A percentile compares a stretch with the other conserved stretches of the same genome.
Conservation (phyloP, 1,139 yeast genomes). For the Lodderomyces beijingensis region DNA sequence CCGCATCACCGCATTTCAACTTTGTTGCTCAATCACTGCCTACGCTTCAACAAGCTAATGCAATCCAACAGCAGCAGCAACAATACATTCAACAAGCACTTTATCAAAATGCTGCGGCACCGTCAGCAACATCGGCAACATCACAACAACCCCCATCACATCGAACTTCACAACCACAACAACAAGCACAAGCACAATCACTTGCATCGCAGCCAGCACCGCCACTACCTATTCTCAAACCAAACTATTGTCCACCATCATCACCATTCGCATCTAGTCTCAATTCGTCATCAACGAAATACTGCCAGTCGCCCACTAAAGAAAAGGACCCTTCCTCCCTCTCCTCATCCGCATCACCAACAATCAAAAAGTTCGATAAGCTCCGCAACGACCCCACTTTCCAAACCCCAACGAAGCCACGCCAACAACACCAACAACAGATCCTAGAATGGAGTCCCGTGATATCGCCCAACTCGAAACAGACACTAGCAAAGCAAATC, state of each 20-base stretch:
- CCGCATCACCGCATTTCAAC: constrained; percentile 2
- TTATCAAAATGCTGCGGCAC: constrained; percentile 11
- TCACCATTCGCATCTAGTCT: constrained; percentile 23
- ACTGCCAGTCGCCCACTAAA: constrained; percentile 24
- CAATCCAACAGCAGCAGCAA: constrained; percentile 12
- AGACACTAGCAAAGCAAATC: constrained; percentile 32
- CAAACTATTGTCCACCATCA: constrained; percentile 15
- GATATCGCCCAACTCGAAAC: constrained; percentile 41
- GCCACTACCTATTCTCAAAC: background rate
- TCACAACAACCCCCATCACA: constrained; percentile 24
- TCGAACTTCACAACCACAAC: constrained; percentile 29
- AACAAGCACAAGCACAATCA: constrained; percentile 16
- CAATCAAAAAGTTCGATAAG: no score
- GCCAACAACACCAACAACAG: constrained; percentile 4
- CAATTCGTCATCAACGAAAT: constrained; percentile 30
- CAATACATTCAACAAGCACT: constrained; percentile 1
- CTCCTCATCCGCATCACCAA: background rate
- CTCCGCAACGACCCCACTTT: background rate
- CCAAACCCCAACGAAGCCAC: constrained; percentile 24
- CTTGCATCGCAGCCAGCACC: background rate
- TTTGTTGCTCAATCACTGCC: constrained; percentile 2
- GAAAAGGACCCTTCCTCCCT: constrained; percentile 14
- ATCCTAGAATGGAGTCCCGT: constrained; percentile 53
- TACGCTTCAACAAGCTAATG: constrained; percentile 6
- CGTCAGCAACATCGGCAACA: constrained; percentile 12